These are phyloP conservation scores for Diplodia scrobiculata DNA, from an alignment of 2,329 filamentous ascomycete species.

Conservation along the genomic window DNA sequence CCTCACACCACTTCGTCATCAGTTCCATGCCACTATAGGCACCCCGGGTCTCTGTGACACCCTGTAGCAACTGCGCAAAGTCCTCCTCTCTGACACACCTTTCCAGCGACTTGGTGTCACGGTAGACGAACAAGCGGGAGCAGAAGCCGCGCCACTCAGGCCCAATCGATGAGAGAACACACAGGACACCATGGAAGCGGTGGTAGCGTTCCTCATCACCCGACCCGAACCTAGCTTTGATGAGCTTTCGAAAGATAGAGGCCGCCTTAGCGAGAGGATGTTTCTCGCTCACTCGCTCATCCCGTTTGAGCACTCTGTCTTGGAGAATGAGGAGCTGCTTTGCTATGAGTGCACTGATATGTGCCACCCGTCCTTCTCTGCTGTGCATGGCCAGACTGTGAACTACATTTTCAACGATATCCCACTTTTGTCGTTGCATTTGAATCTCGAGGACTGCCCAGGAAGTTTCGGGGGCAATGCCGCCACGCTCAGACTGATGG, in stretches of 20 bases:
- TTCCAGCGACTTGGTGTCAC: conserved; percentile 28
- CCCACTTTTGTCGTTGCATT: conserved; percentile 47
- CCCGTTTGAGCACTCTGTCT: not conserved
- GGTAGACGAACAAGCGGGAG: not conserved
- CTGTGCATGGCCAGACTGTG: conserved; percentile 12
- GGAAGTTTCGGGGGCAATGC: conserved; percentile 36
- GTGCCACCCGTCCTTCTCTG: not conserved
- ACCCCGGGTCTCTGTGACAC: conserved; percentile 56
- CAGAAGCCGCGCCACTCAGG: conserved; percentile 32
- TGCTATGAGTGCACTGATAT: conserved; percentile 3
- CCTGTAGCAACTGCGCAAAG: conserved; percentile 50
- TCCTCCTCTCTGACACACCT: conserved; percentile 48
- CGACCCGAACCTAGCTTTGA: not conserved
- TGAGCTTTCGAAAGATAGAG: conserved; percentile 10
- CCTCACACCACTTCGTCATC: conserved; percentile 52
- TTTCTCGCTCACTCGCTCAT: not conserved
- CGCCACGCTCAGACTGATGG: not conserved
- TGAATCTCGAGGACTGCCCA: conserved; percentile 49
- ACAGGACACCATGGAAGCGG: conserved; percentile 19
- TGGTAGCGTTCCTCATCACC: not conserved
- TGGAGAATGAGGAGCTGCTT: conserved; percentile 26
- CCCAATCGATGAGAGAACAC: conserved; percentile 38
- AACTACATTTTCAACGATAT: conserved; percentile 46
- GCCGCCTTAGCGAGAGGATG: not conserved
- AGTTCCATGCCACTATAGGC: conserved; percentile 52